Conservation (phyloP, 2,329 filamentous ascomycete genomes). For the Aspergillus floridensis region DNA sequence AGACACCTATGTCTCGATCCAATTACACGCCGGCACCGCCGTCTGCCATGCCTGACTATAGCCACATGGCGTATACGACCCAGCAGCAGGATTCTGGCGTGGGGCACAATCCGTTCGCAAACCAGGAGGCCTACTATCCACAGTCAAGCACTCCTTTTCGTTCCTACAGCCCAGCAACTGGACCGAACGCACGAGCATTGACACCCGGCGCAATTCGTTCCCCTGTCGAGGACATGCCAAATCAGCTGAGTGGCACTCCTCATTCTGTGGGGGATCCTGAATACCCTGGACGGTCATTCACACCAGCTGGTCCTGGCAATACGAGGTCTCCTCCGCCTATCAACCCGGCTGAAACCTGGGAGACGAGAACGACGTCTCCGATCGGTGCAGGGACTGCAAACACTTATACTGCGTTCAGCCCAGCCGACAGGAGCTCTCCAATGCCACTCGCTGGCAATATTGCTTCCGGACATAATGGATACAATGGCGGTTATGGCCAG, state of each 20-base stretch:
- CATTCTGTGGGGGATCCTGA: constrained; percentile 11
- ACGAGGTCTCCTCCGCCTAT: constrained; percentile 14
- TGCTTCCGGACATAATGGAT: background rate
- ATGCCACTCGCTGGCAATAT: background rate
- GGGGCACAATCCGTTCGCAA: constrained; percentile 7
- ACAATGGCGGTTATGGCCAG: background rate
- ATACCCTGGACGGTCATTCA: constrained; percentile 18
- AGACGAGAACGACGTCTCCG: constrained; percentile 19
- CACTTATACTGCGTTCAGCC: background rate
- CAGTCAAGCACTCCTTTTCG: constrained; percentile 17
- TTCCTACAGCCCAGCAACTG: constrained; percentile 20
- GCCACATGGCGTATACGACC: background rate
- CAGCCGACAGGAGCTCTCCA: background rate
- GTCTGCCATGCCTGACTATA: background rate
- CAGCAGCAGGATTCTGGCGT: constrained; percentile 7
- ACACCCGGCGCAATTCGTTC: constrained; percentile 14
- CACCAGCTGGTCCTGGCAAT: constrained; percentile 10
- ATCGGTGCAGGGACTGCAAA: background rate
- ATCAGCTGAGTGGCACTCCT: constrained; percentile 8
- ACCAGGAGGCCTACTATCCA: constrained; percentile 4
- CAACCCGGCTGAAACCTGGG: constrained; percentile 16
- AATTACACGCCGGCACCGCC: constrained; percentile 3
- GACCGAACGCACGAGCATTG: constrained; percentile 21
- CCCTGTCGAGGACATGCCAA: constrained; percentile 9
- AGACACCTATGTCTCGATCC: constrained; percentile 9